phyloP scores from a whole-genome alignment of 179 eudicot species.

The Sideroxylon spinosum region DNA sequence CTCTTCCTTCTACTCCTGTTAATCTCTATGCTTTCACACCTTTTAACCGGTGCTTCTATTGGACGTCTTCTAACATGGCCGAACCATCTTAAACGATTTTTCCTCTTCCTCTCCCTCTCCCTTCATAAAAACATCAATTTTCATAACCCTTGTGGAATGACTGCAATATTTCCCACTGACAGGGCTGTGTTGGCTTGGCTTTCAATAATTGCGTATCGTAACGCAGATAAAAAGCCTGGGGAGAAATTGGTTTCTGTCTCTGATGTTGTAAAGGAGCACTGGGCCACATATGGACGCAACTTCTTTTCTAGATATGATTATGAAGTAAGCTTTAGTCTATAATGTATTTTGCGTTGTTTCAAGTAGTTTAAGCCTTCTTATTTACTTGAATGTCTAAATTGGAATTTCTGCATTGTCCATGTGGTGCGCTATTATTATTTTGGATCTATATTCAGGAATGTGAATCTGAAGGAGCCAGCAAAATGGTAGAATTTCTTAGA shows the following conservation, averaged over 20 bases:
- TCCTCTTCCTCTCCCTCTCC: no score
- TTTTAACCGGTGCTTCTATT: no score
- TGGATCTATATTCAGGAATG: conserved; percentile 60
- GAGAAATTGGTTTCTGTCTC: conserved; percentile 78
- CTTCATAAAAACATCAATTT: background rate
- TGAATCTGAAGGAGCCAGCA: conserved; percentile 95
- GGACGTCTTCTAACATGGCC: no score
- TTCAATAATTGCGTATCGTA: conserved; percentile 75
- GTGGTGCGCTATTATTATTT: conserved; percentile 12
- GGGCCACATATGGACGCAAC: conserved; percentile 94
- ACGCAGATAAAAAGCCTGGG: conserved; percentile 66
- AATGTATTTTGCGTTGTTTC: background rate
- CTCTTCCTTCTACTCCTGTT: no score
- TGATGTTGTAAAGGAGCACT: conserved; percentile 87
- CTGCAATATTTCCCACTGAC: conserved; percentile 9
- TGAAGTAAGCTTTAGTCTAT: conserved; percentile 52
- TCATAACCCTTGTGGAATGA: background rate
- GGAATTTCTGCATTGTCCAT: conserved; percentile 7
- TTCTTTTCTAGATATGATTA: conserved; percentile 98
- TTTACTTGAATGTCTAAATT: background rate
- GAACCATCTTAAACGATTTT: no score
- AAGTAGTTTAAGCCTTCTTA: background rate
- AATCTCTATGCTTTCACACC: no score
- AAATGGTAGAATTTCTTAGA: conserved; percentile 80
- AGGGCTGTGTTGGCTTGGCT: conserved; percentile 99